Evolutionary conservation across 2,329 filamentous ascomycete species (phyloP).

Genomic region (Dryadomyces sulphureus): DNA sequence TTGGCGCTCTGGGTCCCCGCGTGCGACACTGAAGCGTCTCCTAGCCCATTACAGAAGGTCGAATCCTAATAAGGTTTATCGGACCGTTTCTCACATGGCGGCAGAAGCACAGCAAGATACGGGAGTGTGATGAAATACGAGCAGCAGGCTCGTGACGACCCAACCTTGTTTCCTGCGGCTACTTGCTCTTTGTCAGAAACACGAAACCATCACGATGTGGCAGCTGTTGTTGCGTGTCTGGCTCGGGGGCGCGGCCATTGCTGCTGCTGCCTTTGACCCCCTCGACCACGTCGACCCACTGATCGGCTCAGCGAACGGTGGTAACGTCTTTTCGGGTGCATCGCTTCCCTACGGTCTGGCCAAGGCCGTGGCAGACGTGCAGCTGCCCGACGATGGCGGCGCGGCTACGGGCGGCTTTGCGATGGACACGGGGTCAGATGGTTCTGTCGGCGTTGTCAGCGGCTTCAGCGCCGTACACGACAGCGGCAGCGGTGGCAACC

Average conservation of each 20-base stretch:
- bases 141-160: not conserved
- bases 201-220: not conserved
- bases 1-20: not conserved
- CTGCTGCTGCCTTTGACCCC: constrained; percentile 8
- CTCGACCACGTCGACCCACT: constrained; percentile 26
- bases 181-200: not conserved
- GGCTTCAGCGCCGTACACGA: constrained; percentile 33
- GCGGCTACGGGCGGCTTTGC: constrained; percentile 30
- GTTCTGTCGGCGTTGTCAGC: constrained; percentile 17
- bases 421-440: constrained; percentile 26
- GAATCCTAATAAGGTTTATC: not conserved
- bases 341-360: constrained; percentile 40
- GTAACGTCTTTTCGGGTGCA: constrained; percentile 42
- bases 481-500: constrained; percentile 27
- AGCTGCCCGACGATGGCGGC: constrained; percentile 16
- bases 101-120: not conserved
- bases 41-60: not conserved
- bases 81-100: not conserved
- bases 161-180: no score
- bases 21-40: not conserved
- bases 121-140: not conserved
- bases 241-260: not conserved
- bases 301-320: constrained; percentile 39
- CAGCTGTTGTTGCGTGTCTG: not conserved
- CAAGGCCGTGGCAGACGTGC: constrained; percentile 38